Conservation (phyloP, 2,329 filamentous ascomycete species). For the Emydomyces testavorans region DNA sequence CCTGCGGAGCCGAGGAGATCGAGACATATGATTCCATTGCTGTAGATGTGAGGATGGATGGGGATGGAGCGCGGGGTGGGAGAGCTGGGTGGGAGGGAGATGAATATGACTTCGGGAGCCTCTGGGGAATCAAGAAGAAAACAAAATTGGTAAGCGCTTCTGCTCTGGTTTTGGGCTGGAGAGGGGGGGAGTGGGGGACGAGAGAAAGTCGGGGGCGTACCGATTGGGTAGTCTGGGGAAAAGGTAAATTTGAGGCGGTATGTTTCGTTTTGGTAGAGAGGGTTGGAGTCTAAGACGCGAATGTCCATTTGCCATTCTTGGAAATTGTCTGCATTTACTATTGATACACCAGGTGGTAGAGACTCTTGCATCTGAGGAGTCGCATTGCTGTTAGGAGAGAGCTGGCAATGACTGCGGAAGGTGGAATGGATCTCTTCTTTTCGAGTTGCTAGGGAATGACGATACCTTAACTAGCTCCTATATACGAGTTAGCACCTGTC, state of each 20-base stretch:
- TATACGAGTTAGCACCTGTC: slow-evolving; percentile 18
- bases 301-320: slow-evolving; percentile 92
- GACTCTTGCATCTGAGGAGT: slow-evolving; percentile 42
- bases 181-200: background rate
- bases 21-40: slow-evolving; percentile 95
- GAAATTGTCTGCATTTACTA: slow-evolving; percentile 71
- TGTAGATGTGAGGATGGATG: slow-evolving; percentile 95
- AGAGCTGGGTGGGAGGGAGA: slow-evolving; percentile 42
- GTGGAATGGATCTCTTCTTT: background rate
- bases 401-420: background rate
- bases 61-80: slow-evolving; percentile 53
- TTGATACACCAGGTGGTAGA: slow-evolving; percentile 57
- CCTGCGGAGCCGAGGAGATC: slow-evolving; percentile 79
- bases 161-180: background rate
- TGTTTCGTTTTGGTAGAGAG: slow-evolving; percentile 66
- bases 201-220: slow-evolving; percentile 41
- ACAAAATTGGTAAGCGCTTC: background rate
- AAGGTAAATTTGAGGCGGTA: slow-evolving; percentile 86
- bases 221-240: slow-evolving; percentile 75
- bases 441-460: background rate
- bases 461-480: slow-evolving; percentile 47
- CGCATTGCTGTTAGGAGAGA: background rate
- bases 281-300: slow-evolving; percentile 76
- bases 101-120: slow-evolving; percentile 87
- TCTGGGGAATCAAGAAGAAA: slow-evolving; percentile 42